Base-by-base conservation (phyloP, 176 grass and related monocot species). In the Eremochloa ophiuroides region DNA sequence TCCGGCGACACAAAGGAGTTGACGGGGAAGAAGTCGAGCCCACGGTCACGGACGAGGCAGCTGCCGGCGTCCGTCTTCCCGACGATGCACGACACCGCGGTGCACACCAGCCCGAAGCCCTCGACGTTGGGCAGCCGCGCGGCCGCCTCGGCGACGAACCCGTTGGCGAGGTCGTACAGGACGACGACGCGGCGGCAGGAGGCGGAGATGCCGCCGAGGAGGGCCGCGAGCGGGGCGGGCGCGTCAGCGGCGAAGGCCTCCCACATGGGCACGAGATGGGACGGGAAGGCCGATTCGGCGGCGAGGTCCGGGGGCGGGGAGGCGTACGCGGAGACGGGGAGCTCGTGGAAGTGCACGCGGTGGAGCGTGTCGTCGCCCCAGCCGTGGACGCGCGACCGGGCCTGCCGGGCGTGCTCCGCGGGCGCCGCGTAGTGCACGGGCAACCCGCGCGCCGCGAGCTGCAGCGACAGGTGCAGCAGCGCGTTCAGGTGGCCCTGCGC, bases 401-500 rank as follows among this genome's bases (percentile, higher is more conserved):
- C 78, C 72, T 90, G 87, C 1, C 75, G 80, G 35, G 81, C 34
- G 50, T 92, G 93, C 53, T 39, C 7, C 81, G 53, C 34, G 0
- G 89, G 39, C 62, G 84, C 87, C 58, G 89, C 93, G 77, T 88
- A 95, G 83, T 89, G 86, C 44, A 91, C 80, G 76, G 69, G 2
- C 17, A 91, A 39, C 69, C 80, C 75, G 0, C 71, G 74, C 50
- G 28, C 28, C 12, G 84, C 86, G 64, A 93, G 84, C 18, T 46
- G 71, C 71, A 89, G 69, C 10, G 91, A 81, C 17, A 93, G 47
- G 80, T 89, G 84, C 66, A 89, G 91, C 0, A 89, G 76, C 53
- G 84, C 81, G 80, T 89, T 89, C 50, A 90, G 85, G 81, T 93
- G 91, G 51, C 91, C 88, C 72, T 90, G 82, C 26, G 82, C 73